Base-by-base conservation (phyloP, 169 alveolate genomes). In the Cryptosporidium ubiquitum region DNA sequence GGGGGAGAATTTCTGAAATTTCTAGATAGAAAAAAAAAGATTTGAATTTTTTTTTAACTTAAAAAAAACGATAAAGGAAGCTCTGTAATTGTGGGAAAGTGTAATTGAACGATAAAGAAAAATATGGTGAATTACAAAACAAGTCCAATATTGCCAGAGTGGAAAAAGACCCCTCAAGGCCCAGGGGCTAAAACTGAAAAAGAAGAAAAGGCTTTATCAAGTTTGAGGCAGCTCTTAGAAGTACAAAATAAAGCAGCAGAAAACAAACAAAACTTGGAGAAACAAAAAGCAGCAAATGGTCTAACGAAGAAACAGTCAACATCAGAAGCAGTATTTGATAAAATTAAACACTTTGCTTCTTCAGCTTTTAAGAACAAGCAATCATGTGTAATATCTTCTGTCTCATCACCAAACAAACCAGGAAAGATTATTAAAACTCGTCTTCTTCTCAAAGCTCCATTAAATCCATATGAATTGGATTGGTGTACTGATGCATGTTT, bases 201-300 rank as follows among this genome's bases (percentile, higher is more conserved):
- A 49, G 89, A 79, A 47, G 73, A 58, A 9, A 58, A 49, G 33
- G 89, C 89, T 1, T 29, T 79, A 44, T 20, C 89, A 44, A 79
- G 89, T 29, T 61, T 79, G 51, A 58, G 64, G 14, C 89, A 79
- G 26, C 49, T 79, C 16, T 64, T 79, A 33, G 89, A 79, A 18
- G 89, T 79, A 23, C 89, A 79, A 23, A 79, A 79, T 16, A 79
- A 79, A 33, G 89, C 89, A 26, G 89, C 89, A 16, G 89, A 79
- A 47, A 79, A 64, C 69, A 79, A 79, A 7, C 66, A 44, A 33
- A 79, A 79, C 39, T 29, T 79, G 20, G 89, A 79, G 40, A 58
- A 42, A 33, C 75, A 61, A 79, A 79, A 61, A 20, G 89, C 89
- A 61, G 79, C 73, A 61, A 40, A 79, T 79, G 89, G 79, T 3